Conservation (phyloP, 805 yeast genomes). For the Yarrowia bubula region DNA sequence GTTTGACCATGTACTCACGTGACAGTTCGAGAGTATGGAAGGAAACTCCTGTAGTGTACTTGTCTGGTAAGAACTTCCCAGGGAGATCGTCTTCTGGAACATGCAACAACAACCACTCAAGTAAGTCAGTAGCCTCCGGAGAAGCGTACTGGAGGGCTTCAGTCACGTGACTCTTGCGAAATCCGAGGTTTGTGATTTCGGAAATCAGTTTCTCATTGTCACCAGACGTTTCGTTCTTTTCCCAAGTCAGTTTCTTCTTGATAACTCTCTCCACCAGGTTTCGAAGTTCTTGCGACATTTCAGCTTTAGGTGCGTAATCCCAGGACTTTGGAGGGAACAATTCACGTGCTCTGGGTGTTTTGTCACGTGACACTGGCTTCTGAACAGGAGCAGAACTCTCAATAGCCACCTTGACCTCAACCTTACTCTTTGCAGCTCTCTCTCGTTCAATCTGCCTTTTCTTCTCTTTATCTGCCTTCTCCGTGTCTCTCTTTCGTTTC, state of each 20-base stretch:
- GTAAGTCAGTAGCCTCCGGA: constrained; percentile 46
- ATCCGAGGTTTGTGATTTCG: constrained; percentile 49
- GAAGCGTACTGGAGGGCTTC: constrained; percentile 65
- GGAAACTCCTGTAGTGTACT: constrained; percentile 30
- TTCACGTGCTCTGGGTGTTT: not conserved
- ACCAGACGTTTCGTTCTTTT: not conserved
- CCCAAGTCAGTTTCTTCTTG: constrained; percentile 34
- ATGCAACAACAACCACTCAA: constrained; percentile 81
- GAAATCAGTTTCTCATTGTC: not conserved
- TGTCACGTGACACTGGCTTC: not conserved
- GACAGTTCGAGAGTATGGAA: constrained; percentile 42
- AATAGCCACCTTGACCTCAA: not conserved
- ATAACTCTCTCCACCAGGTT: constrained; percentile 61
- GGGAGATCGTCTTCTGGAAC: constrained; percentile 96
- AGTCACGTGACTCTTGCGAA: constrained; percentile 61
- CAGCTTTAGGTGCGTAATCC: constrained; percentile 20
- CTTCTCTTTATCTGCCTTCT: constrained; percentile 41
- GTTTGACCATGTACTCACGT: constrained; percentile 56
- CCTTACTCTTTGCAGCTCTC: not conserved
- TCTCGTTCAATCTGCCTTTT: constrained; percentile 17
- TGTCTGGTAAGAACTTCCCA: constrained; percentile 37
- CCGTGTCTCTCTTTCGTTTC: constrained; percentile 50
- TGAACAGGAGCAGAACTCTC: too few relatives aligned
- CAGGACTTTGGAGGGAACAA: constrained; percentile 3
- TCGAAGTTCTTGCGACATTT: constrained; percentile 61